Percentiles rank a stretch among this genome's conserved stretches.
phyloP scores from a whole-genome alignment of 1,284 basidiomycete genomes.

The Porodaedalea pini region DNA sequence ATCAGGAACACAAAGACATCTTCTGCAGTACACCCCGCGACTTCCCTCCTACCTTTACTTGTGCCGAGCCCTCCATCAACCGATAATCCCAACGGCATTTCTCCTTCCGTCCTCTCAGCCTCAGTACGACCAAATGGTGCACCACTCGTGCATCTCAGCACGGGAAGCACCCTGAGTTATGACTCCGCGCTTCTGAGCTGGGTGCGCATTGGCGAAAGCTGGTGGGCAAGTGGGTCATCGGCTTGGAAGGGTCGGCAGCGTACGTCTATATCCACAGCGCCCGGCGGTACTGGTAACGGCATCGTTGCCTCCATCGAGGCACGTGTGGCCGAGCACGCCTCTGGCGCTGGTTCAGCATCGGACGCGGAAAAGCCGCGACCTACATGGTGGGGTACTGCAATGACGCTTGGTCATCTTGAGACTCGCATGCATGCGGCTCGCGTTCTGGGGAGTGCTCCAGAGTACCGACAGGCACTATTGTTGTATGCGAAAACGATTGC shows the following conservation, averaged over 20 bases:
- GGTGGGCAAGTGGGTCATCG: conserved; percentile 79
- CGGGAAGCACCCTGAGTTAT: conserved; percentile 73
- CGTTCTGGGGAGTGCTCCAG: conserved; percentile 72
- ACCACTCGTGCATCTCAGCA: conserved; percentile 72
- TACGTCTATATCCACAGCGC: conserved; percentile 30
- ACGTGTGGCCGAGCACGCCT: conserved; percentile 45
- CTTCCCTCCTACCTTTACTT: conserved; percentile 60
- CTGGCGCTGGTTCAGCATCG: conserved; percentile 28
- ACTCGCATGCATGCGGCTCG: conserved; percentile 69
- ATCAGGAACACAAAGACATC: conserved; percentile 71
- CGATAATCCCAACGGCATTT: conserved; percentile 10
- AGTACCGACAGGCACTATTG: conserved; percentile 74
- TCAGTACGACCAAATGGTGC: conserved; percentile 73
- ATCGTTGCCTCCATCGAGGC: conserved; percentile 54
- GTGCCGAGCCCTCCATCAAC: conserved; percentile 22
- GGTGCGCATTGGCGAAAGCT: conserved; percentile 70
- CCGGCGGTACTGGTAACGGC: conserved; percentile 27
- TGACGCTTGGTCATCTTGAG: conserved; percentile 84
- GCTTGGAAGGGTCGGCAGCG: conserved; percentile 73
- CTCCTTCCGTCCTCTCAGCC: conserved; percentile 39
- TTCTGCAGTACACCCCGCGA: conserved; percentile 59
- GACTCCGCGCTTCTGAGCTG: conserved; percentile 64
- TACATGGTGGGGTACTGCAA: conserved; percentile 73
- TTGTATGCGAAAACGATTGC: conserved; percentile 80
- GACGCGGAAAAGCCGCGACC: conserved; percentile 43